phyloP scores from a whole-genome alignment of 139 green algal species.

The Micromonas commoda region DNA sequence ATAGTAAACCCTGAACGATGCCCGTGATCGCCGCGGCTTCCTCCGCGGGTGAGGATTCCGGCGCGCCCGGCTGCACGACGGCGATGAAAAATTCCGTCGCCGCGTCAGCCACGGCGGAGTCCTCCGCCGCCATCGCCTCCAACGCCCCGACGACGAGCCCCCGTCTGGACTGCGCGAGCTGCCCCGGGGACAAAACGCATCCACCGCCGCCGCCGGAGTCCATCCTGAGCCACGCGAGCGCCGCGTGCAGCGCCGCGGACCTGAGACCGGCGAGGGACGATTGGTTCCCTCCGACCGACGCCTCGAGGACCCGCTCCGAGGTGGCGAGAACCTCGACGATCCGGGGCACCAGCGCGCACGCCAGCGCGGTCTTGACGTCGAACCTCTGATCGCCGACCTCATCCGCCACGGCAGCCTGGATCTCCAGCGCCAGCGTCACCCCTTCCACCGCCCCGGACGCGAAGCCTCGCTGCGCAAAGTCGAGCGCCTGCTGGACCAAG shows the following conservation, averaged over 20 bases:
- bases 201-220: background rate
- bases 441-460: background rate
- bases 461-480: background rate
- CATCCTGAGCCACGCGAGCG: background rate
- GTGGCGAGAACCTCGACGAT: background rate
- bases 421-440: conserved; percentile 3
- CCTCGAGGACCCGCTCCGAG: background rate
- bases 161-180: background rate
- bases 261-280: background rate
- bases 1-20: too few relatives aligned
- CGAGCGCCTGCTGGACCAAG: background rate
- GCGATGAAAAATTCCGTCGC: background rate
- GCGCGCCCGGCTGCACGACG: too few relatives aligned
- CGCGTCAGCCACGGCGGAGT: background rate
- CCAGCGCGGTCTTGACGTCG: background rate
- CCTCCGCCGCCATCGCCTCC: background rate
- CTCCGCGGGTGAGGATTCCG: too few relatives aligned
- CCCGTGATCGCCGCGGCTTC: too few relatives aligned
- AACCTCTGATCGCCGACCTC: background rate
- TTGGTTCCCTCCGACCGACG: background rate
- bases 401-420: background rate
- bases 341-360: background rate
- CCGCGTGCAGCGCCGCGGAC: background rate
- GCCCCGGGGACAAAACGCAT: background rate
- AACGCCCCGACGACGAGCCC: background rate